Conservation (phyloP, 768 basidiomycete genomes). For the Panus rudis region DNA sequence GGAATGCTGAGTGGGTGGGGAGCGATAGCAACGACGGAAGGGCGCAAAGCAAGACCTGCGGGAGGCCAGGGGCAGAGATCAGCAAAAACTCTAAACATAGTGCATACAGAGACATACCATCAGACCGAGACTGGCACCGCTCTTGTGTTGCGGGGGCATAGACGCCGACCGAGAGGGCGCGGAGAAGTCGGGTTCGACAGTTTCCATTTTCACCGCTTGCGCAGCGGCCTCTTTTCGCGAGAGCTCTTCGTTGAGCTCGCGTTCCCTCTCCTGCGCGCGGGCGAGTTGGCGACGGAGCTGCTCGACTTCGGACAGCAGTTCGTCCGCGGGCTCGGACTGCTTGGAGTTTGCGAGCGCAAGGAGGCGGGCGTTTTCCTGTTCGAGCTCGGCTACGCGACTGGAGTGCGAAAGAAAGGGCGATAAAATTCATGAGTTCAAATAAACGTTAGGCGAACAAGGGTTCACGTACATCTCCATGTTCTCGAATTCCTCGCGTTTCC, state of each 20-base stretch:
- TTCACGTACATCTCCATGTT: constrained; percentile 77
- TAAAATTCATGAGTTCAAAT: constrained; percentile 1
- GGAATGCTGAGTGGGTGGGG: constrained; percentile 45
- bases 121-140: constrained; percentile 60
- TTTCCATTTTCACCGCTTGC: constrained; percentile 47
- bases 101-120: constrained; percentile 45
- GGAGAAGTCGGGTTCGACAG: constrained; percentile 44
- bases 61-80: constrained; percentile 4
- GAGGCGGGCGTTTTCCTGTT: constrained; percentile 77
- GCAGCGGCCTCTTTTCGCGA: constrained; percentile 29
- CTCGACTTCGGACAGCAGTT: constrained; percentile 55
- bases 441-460: constrained; percentile 3
- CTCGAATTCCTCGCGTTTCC: constrained; percentile 91
- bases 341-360: constrained; percentile 45
- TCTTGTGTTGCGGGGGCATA: constrained; percentile 42
- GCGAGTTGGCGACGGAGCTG: constrained; percentile 59
- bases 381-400: constrained; percentile 79
- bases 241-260: constrained; percentile 56
- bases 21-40: constrained; percentile 69
- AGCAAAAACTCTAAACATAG: constrained; percentile 9
- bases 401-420: constrained; percentile 9
- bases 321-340: constrained; percentile 24
- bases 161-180: constrained; percentile 26
- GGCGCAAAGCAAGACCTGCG: constrained; percentile 71
- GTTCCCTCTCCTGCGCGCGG: constrained; percentile 60